A percentile compares a stretch with the other conserved stretches of the same genome.
These are phyloP conservation scores for Mycena belliarum DNA, from an alignment of 768 basidiomycete species.

Conservation along the genomic window DNA sequence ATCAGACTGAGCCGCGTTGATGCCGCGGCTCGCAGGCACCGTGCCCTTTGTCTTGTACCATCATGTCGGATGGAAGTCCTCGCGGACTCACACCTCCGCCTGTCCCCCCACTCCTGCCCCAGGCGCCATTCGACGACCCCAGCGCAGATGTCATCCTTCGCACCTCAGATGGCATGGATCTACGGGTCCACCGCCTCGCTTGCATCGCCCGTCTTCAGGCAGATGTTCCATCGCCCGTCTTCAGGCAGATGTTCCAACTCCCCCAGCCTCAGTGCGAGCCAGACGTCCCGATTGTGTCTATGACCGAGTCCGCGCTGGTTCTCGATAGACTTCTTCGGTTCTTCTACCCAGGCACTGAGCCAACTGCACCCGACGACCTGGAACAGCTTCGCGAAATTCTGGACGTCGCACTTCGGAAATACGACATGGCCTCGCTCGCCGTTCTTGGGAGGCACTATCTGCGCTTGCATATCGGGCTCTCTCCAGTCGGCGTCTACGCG, in stretches of 20 bases:
- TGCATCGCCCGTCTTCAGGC: background rate
- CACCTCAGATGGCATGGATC: background rate
- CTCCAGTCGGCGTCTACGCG: background rate
- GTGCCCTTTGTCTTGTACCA: no score
- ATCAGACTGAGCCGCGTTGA: no score
- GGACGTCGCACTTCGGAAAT: background rate
- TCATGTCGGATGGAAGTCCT: no score
- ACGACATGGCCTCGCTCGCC: background rate
- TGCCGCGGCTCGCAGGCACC: no score
- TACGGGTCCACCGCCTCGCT: background rate
- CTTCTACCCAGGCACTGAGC: conserved; percentile 3
- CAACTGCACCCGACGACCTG: background rate
- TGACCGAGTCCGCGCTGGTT: background rate
- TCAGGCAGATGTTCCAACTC: background rate
- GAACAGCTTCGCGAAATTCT: background rate
- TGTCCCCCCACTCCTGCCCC: no score
- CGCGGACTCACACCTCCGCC: no score
- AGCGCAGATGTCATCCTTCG: background rate
- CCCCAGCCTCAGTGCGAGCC: background rate
- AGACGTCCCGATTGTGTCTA: background rate
- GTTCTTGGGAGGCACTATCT: background rate
- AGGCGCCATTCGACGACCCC: background rate
- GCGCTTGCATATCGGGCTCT: background rate
- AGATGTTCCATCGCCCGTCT: background rate
- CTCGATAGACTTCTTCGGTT: background rate